Percentiles rank a stretch among this genome's conserved stretches.
These are phyloP conservation scores for Gorgonomyces haynaldii DNA, from an alignment of 192 early-diverging fungal genomes.

Conservation along the genomic window DNA sequence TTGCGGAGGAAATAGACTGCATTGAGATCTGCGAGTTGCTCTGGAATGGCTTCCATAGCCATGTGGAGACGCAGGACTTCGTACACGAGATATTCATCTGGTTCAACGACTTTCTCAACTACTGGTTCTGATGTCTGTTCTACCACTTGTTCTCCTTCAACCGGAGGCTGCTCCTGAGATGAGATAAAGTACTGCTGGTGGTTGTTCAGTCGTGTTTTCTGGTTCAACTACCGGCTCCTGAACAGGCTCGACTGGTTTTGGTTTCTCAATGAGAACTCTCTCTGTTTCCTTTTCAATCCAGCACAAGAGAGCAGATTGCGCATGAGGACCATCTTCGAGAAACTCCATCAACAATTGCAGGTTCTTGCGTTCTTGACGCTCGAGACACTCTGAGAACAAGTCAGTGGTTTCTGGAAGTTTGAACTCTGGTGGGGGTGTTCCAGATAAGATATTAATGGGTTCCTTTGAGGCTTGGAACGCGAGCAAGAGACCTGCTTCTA, in stretches of 20 bases:
- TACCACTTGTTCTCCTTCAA: neutral
- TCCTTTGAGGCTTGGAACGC: neutral
- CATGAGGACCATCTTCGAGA: conserved; percentile 20
- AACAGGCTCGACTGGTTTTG: neutral
- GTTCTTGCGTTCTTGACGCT: conserved; percentile 26
- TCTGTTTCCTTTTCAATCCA: conserved; percentile 26
- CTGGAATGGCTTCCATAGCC: conserved; percentile 33
- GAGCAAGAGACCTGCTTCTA: too few relatives aligned
- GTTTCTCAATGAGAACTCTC: conserved; percentile 23
- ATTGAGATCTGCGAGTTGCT: conserved; percentile 41
- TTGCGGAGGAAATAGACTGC: conserved; percentile 45
- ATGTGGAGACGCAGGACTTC: conserved; percentile 34
- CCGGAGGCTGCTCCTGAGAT: too few relatives aligned
- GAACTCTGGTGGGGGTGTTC: neutral
- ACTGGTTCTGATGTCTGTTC: neutral
- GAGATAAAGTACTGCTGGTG: neutral
- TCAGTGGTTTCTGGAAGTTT: conserved; percentile 7
- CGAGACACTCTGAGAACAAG: conserved; percentile 36
- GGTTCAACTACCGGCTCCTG: neutral
- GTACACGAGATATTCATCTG: conserved; percentile 6
- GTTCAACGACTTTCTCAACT: neutral
- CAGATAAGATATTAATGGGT: neutral
- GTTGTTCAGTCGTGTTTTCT: neutral
- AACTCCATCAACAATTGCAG: conserved; percentile 28
- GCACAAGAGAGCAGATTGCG: conserved; percentile 26